Base-by-base conservation (phyloP, 306 rosid genomes). In the Fragaria ananassa region DNA sequence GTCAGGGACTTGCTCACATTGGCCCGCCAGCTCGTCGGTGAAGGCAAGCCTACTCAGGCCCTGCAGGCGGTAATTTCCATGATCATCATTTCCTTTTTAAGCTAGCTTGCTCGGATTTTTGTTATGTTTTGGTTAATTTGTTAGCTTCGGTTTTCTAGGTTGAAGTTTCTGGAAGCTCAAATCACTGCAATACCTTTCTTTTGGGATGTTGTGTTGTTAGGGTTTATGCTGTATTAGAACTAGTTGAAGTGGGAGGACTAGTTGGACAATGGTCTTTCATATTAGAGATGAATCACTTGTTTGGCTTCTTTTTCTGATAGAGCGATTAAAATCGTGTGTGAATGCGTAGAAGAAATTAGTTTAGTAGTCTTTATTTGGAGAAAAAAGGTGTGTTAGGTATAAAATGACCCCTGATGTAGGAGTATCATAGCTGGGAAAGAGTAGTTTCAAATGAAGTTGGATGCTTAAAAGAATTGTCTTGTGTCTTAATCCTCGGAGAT, bases 1-100 rank as follows among this genome's bases (percentile, higher is more conserved):
- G 81, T 82, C 12, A 74, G 82, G 17, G 88, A 93, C 75, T 85
- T 96, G 13, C 92, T 96, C 82, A 61, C 90, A 84, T 87, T 92
- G 86, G 97, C 98, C 76, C 90, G 94, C 25, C 97, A 87, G 46
- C 85, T 96, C 77, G 88, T 92, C 81, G 80, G 74, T 79, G 88
- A 96, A 83, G 98, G 98, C 35, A 89, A 93, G 45, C 97, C 97
- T 76, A 80, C 97, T 15, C 97, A 90, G 84, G 98, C 99, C 35
- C 96, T 96, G 72, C 93, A 92, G 83, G 96, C 97, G 89, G 98
- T 88, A 84, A 70, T 31, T 44, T 76, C 23, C 1, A 19, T 17
- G 47, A 18, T 17, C 39, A 19, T 74, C 35, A 62, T 53, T 79
- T 42, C 74, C 8, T 74, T 49, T n/a, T 10, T 6, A 18, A 18